Conservation (phyloP, 116 monocot genomes). For the Dioscorea cayenensis region DNA sequence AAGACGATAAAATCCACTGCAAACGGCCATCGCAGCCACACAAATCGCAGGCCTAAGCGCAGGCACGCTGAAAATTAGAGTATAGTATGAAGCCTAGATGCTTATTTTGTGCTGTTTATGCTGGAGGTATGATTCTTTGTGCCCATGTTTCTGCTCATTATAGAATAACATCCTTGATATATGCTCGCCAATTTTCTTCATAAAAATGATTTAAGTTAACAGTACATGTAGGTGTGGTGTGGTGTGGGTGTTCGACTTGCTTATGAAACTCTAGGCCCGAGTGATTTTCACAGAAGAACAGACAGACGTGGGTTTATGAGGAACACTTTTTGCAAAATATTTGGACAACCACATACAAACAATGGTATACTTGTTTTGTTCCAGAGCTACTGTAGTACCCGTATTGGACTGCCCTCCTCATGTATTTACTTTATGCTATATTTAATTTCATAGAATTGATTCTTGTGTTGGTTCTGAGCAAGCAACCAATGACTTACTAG, state of each 20-base stretch:
- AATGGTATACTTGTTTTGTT: neutral
- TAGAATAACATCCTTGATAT: neutral
- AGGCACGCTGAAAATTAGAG: constrained; percentile 63
- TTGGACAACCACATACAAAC: neutral
- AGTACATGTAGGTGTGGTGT: neutral
- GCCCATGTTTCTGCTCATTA: neutral
- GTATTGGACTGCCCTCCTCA: neutral
- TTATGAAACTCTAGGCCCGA: neutral
- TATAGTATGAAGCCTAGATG: neutral
- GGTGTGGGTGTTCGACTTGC: neutral
- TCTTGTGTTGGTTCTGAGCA: neutral
- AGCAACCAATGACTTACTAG: neutral
- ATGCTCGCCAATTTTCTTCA: too few relatives aligned
- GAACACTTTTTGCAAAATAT: neutral
- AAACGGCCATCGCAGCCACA: constrained; percentile 17
- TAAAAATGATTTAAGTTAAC: too few relatives aligned
- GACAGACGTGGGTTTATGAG: neutral
- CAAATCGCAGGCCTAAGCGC: constrained; percentile 48
- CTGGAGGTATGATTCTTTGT: neutral
- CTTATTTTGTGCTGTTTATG: neutral
- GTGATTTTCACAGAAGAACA: neutral
- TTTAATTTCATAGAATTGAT: neutral
- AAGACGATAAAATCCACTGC: constrained; percentile 29
- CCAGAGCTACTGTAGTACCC: neutral
- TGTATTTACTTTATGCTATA: neutral